Evolutionary conservation across 495 filamentous ascomycete species (phyloP).

Genomic region (Podospora pseudocomata): DNA sequence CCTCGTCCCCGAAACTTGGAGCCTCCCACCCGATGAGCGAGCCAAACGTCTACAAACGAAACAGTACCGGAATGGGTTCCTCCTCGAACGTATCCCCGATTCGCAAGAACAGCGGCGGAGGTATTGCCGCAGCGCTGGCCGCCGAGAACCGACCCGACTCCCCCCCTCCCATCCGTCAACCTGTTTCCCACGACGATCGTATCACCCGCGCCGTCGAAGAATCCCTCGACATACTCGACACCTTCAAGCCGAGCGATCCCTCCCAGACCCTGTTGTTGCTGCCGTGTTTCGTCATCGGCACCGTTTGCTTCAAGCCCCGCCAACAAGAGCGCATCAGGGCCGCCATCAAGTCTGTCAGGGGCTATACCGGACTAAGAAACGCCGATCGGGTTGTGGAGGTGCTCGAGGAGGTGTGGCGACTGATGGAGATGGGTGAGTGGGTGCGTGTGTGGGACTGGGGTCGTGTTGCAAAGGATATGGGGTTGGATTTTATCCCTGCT

Average conservation of each 20-base stretch:
- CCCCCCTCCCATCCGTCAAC: slow-evolving; percentile 44
- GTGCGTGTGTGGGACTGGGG: slow-evolving; percentile 87
- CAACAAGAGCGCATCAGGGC: slow-evolving; percentile 68
- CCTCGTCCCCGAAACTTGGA: slow-evolving; percentile 33
- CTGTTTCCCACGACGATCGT: slow-evolving; percentile 51
- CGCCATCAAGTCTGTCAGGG: slow-evolving; percentile 66
- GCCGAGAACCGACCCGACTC: slow-evolving; percentile 40
- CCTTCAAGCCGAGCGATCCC: slow-evolving; percentile 55
- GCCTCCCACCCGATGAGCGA: slow-evolving; percentile 9
- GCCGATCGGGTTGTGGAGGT: slow-evolving; percentile 71
- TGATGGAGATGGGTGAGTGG: slow-evolving; percentile 75
- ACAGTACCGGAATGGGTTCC: not conserved
- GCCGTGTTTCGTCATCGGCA: slow-evolving; percentile 84
- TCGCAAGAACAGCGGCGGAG: not conserved
- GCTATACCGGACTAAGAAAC: slow-evolving; percentile 77
- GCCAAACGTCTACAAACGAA: slow-evolving; percentile 19
- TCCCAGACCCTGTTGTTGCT: slow-evolving; percentile 79
- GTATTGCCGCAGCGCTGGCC: not conserved
- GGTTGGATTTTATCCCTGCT: slow-evolving; percentile 70
- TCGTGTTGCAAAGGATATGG: slow-evolving; percentile 68
- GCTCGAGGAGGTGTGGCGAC: slow-evolving; percentile 74
- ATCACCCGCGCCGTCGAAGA: slow-evolving; percentile 75
- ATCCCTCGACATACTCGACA: slow-evolving; percentile 61
- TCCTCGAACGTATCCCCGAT: not conserved
- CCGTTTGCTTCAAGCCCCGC: slow-evolving; percentile 65